phyloP scores from a whole-genome alignment of 2,329 filamentous ascomycete species.

The Scleromitrula shiraiana region DNA sequence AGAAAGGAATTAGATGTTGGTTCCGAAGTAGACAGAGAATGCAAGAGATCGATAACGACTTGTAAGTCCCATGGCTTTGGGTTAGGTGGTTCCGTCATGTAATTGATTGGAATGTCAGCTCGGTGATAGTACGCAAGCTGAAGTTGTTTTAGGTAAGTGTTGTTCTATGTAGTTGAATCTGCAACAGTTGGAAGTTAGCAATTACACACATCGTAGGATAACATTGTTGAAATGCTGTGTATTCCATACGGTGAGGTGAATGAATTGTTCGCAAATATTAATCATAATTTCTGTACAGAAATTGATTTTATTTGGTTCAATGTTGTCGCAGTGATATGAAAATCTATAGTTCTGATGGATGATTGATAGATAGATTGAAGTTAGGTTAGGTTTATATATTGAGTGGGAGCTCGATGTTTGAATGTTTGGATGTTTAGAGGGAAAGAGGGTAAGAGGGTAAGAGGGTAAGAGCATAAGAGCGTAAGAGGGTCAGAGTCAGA shows the following conservation, averaged over 20 bases:
- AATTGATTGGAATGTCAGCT: background rate
- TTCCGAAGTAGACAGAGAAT: background rate
- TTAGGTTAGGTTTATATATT: no score
- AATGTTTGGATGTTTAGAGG: no score
- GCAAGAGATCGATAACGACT: slow-evolving; percentile 8
- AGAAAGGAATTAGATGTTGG: background rate
- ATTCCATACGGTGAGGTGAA: background rate
- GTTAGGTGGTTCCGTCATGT: background rate
- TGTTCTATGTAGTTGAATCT: background rate
- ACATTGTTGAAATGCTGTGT: background rate
- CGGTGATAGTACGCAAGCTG: background rate
- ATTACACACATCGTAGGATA: background rate
- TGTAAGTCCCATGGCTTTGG: slow-evolving; percentile 9
- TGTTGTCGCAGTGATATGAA: background rate
- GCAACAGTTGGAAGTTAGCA: background rate
- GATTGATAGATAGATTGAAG: no score
- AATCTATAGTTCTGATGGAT: no score
- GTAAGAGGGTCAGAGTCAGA: no score
- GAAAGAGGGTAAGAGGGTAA: no score
- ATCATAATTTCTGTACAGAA: background rate
- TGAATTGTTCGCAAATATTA: background rate
- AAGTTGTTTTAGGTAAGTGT: background rate
- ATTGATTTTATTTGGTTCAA: background rate
- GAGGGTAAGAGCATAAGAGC: no score
- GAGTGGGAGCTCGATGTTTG: no score